phyloP scores from a whole-genome alignment of 148 eudicot genomes.

The Simmondsia chinensis region DNA sequence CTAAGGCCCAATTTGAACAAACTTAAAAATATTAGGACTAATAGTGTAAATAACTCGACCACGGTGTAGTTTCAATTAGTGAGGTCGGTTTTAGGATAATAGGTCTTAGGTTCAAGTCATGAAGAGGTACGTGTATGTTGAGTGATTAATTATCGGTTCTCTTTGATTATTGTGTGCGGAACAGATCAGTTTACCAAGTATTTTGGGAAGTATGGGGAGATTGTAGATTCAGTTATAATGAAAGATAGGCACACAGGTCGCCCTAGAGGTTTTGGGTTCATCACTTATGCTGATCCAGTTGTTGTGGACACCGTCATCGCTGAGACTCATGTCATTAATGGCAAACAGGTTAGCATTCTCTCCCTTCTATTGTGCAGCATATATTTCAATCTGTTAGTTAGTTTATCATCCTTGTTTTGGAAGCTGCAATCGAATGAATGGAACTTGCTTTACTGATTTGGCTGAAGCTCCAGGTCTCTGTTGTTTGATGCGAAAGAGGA shows the following conservation, averaged over 20 bases:
- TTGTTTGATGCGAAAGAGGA: too few relatives aligned
- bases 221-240: constrained; percentile 68
- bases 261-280: constrained; percentile 74
- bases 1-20: too few relatives aligned
- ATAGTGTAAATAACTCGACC: too few relatives aligned
- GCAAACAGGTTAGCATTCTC: constrained; percentile 33
- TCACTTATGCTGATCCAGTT: constrained; percentile 54
- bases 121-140: too few relatives aligned
- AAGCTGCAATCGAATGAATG: too few relatives aligned
- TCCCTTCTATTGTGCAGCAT: neutral
- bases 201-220: constrained; percentile 69
- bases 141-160: too few relatives aligned
- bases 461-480: too few relatives aligned
- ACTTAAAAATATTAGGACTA: too few relatives aligned
- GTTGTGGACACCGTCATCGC: constrained; percentile 55
- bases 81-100: too few relatives aligned
- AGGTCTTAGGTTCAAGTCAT: too few relatives aligned
- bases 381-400: neutral
- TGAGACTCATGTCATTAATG: constrained; percentile 53
- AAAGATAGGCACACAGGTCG: constrained; percentile 53
- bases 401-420: neutral
- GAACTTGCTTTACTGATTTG: too few relatives aligned
- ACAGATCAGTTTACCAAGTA: constrained; percentile 45
- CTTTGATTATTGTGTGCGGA: constrained; percentile 3
- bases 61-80: too few relatives aligned